Conservation (phyloP, 352 stramenopile species). For the Phytophthora palmivora region DNA sequence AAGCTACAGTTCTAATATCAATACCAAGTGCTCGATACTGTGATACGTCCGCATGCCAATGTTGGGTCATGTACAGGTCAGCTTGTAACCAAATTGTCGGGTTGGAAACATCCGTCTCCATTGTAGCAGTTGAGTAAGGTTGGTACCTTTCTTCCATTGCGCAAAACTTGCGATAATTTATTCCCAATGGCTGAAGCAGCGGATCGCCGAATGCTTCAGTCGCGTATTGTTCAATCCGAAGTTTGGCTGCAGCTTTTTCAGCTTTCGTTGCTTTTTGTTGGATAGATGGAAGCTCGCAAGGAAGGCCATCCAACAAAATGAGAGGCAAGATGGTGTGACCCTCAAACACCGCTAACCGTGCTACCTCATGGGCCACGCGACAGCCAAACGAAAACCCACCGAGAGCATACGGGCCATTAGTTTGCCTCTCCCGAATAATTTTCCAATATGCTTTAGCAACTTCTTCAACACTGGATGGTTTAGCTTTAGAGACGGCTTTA, state of each 20-base stretch:
- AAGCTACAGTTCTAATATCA: constrained; percentile 20
- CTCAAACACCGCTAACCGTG: constrained; percentile 30
- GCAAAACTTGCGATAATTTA: constrained; percentile 49
- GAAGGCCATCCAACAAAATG: constrained; percentile 51
- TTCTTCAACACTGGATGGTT: constrained; percentile 36
- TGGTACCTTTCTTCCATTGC: constrained; percentile 45
- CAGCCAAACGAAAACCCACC: constrained; percentile 75
- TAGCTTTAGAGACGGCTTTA: not conserved
- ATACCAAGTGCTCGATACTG: constrained; percentile 19
- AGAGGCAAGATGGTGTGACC: constrained; percentile 44
- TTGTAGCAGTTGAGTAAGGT: constrained; percentile 25
- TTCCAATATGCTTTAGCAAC: constrained; percentile 51
- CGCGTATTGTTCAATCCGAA: constrained; percentile 27
- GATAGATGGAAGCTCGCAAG: constrained; percentile 26
- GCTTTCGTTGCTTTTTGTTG: constrained; percentile 9
- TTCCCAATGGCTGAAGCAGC: constrained; percentile 41
- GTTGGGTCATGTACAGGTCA: constrained; percentile 49
- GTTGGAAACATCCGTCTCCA: constrained; percentile 3
- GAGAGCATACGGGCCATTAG: constrained; percentile 46
- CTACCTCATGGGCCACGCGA: constrained; percentile 56
- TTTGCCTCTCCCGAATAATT: constrained; percentile 40
- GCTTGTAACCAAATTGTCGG: constrained; percentile 19
- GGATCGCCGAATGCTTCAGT: constrained; percentile 25
- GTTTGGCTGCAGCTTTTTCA: constrained; percentile 21
- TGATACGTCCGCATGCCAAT: constrained; percentile 34